phyloP scores from a whole-genome alignment of 164 flowering plant species.

The Vitis cinerea region DNA sequence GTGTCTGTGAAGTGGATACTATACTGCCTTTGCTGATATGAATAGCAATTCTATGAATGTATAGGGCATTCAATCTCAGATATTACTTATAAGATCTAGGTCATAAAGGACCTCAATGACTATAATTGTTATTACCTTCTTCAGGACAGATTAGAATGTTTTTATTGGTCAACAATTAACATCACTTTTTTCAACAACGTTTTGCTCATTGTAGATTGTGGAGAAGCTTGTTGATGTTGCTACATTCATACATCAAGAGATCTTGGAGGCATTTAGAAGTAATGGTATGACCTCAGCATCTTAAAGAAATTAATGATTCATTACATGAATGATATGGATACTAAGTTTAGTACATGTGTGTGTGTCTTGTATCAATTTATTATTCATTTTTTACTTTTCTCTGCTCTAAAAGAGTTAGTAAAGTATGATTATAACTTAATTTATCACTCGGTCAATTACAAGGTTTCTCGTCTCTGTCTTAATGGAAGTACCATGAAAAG shows the following conservation, averaged over 20 bases:
- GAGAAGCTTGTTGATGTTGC: conserved; percentile 79
- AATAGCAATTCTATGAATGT: neutral
- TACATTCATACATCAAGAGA: conserved; percentile 59
- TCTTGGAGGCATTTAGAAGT: conserved; percentile 52
- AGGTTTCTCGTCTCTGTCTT: no score
- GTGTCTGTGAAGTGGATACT: neutral
- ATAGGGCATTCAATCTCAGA: neutral
- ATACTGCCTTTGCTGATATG: neutral
- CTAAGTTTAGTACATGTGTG: neutral
- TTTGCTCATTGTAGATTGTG: conserved; percentile 53
- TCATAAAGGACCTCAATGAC: neutral
- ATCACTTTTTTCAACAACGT: neutral
- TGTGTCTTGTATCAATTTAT: neutral
- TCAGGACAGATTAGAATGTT: neutral
- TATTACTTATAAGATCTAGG: neutral
- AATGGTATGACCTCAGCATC: conserved; percentile 30
- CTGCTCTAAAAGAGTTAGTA: neutral
- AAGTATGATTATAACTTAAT: no score
- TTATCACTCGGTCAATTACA: no score
- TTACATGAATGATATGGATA: neutral
- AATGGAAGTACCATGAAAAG: no score
- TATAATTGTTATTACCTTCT: neutral
- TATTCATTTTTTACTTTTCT: neutral
- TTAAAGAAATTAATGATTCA: neutral
- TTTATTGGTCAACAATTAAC: conserved; percentile 3